Base-by-base conservation (phyloP, 116 monocot genomes). In the Trichopus zeylanicus region DNA sequence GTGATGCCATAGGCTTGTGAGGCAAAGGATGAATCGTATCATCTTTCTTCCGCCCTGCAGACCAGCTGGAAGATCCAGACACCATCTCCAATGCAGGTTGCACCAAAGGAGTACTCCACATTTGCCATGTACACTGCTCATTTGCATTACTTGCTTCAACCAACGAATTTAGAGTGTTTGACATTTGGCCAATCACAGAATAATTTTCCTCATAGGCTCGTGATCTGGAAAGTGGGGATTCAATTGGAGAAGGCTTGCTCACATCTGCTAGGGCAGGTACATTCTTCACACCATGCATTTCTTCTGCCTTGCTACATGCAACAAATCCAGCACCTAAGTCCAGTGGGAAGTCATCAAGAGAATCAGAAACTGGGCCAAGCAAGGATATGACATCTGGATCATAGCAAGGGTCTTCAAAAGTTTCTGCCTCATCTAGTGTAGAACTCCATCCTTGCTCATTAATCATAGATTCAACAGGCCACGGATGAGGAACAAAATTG, bases 341-440 rank as follows among this genome's bases (percentile, higher is more conserved):
- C 24, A 71, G 38, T 53, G 78, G 83, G 37, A 95, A 78, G 51
- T 70, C 73, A 47, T 93, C 82, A 51, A 93, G 84, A 26, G 88
- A 76, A 30, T 88, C 77, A 15, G 85, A 88, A 60, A 85, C 70
- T 29, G 88, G 79, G 34, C 88, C 88, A 58, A 80, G 74, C 31
- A 83, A 66, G 2, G 74, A 67, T 10, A 81, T 38, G 28, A 86
- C 74, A 52, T 90, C 89, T 48, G 89, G 89, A 78, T 75, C 69
- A 72, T 80, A 89, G 65, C 89, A 86, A 13, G 95, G 95, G 61
- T 97, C 95, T 73, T 90, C 91, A 75, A 97, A 97, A 21, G 67
- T 63, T 54, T 87, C 91, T 18, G 60, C 34, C 51, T 90, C 84
- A 48, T 90, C 95, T 32, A 64, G 28, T 9, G 58, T 20, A 8